Evolutionary conservation across 371 early-diverging fungal species (phyloP), one percentile per base, ranked within the genome.

Genomic region (Mortierella sp.): DNA sequence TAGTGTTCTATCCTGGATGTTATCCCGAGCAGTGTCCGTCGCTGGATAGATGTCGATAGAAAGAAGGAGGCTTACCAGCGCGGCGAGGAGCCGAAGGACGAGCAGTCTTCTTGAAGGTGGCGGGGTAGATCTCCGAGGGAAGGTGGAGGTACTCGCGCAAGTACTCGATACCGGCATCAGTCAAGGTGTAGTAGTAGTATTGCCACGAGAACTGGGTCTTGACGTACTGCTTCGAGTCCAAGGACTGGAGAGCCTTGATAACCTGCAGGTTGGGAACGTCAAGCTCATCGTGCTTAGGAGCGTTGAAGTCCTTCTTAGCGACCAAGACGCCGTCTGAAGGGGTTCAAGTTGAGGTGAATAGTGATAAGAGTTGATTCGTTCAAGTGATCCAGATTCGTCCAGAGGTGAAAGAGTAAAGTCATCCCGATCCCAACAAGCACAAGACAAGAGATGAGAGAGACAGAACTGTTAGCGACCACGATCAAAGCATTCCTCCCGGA

Each of bases 181-280:
- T 98, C 78, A 99, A 89, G 82, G 92, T 94, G 90, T 98, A 99
- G 94, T 99, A 99, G 88, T 94, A 98, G 91, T 96, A 95, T 82
- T 97, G 98, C 99, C 99, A 99, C 79, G 96, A 96, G 94, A 99
- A 99, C 81, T 92, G 93, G 81, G 94, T 94, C 88, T 92, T 95
- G 83, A 98, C 98, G 71, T 82, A 93, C 79, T 95, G 97, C 82
- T 91, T 93, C 80, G 99, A 98, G 82, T 90, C 87, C 85, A 98
- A 90, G 64, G 96, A 96, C 90, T 97, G 98, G 81, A 98, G 89
- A 64, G 96, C 93, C 93, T 98, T 99, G 91, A 98, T 96, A 81
- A 99, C 99, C 82, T 99, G 91, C 60, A 98, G 88, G 93, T 99
- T 98, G 79, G 97, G 95, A 62, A 99, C 97, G 72, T 92, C 90